Evolutionary conservation across 1,139 yeast genomes (phyloP), one percentile per base, ranked within the genome.

Genomic region (Entelexis paramagnoliae): DNA sequence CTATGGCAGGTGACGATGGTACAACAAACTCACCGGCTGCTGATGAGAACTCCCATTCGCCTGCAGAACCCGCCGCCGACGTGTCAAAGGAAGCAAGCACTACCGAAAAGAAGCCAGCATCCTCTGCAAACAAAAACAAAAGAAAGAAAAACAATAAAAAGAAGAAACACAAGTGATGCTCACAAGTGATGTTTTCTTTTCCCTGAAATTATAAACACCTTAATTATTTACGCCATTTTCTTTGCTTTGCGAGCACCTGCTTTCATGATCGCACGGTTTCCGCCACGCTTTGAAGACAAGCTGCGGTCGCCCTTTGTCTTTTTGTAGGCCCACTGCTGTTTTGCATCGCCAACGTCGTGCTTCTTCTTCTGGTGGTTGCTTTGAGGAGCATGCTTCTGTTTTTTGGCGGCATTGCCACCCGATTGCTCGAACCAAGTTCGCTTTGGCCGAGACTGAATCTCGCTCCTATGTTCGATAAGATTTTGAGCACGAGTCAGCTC

Each of bases 401-500:
- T 54, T 34, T 34, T 34, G 8, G 48, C 46, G 9, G 49, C 44
- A 24, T 24, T 33, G 39, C 85, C 93, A 58, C 74, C 72, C 57
- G 83, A 89, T 40, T 78, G 71, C 66, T 86, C 93, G 68, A 91
- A 91, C 99, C 99, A 91, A 0, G 98, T 91, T 71, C 99, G 80
- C 69, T 79, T 87, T 32, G 98, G 98, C 63, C 97, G 77, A 2
- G 95, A 72, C 59, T 79, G 78, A 64, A 91, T 91, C 67, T 91
- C 98, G 51, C 78, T 78, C 58, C 79, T 79, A 63, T 85, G 88
- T 63, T 78, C 83, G 61, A 93, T 71, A 63, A 91, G 64, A 66
- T 91, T 91, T 60, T 83, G 82, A 53, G 95, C 95, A 67, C 85
- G 87, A 59, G 77, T 78, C 51, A 91, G 68, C 65, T 91, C 94